Conservation (phyloP, 2,329 filamentous ascomycete genomes). For the Coleophoma cylindrospora region DNA sequence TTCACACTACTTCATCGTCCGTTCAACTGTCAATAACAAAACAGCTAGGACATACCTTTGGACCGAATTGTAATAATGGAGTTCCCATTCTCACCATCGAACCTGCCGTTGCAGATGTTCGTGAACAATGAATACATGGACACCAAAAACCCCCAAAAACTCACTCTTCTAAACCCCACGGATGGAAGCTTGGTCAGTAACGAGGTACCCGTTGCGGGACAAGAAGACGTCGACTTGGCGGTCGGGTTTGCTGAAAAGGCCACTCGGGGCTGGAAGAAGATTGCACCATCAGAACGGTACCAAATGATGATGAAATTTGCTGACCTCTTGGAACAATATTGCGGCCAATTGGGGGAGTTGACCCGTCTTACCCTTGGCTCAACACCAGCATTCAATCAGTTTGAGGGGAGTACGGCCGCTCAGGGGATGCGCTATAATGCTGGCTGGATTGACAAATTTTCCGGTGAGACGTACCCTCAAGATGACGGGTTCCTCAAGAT, state of each 20-base stretch:
- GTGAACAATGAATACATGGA: neutral
- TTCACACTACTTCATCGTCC: no score
- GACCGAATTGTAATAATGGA: no score
- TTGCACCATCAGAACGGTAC: no score
- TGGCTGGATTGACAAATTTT: slow-evolving; percentile 32
- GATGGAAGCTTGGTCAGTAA: neutral
- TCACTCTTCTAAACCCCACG: neutral
- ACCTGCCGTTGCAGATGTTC: no score
- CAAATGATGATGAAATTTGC: slow-evolving; percentile 35
- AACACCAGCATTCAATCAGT: no score
- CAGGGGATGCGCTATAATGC: slow-evolving; percentile 13
- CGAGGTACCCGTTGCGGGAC: neutral
- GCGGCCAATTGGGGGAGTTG: slow-evolving; percentile 28
- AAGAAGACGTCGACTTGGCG: slow-evolving; percentile 33
- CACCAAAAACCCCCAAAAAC: neutral
- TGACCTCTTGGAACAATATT: slow-evolving; percentile 32
- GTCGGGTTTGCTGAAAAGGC: slow-evolving; percentile 37
- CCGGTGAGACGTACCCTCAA: slow-evolving; percentile 31
- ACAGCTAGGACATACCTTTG: no score
- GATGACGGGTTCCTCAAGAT: slow-evolving; percentile 38
- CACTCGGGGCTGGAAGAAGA: slow-evolving; percentile 6
- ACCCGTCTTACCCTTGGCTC: slow-evolving; percentile 34
- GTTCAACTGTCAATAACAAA: no score
- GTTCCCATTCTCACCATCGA: no score
- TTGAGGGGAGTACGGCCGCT: no score